Evolutionary conservation across 805 yeast species (phyloP), one percentile per base, ranked within the genome.

Genomic region (Saturnispora ahearnii): DNA sequence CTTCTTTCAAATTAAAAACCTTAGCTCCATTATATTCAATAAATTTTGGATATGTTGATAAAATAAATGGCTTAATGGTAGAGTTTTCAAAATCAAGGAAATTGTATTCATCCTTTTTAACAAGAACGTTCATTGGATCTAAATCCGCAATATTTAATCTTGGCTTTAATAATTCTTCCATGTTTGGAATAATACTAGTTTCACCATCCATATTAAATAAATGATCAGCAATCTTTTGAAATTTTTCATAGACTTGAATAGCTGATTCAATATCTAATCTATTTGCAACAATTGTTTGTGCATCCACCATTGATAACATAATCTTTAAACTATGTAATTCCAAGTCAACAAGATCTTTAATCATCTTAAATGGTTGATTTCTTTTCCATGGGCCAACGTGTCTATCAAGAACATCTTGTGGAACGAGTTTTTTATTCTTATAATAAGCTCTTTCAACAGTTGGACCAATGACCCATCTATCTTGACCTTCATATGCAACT

Each of bases 401-500:
- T 50, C 73, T 68, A 48, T 71, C 73, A 46, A 78, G 67, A 48
- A 72, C 73, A 40, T 70, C 73, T 34, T 73, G 72, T n/a, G 74
- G 70, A 57, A 86, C 64, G 41, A 73, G 68, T 37, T 67, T 67
- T 62, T 82, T 82, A 56, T 81, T 77, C 64, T 84, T 85, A 77
- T 89, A 82, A 63, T 81, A 86, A 12, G 79, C 76, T 56, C 84
- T 76, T 65, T 91, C 97, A 30, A 79, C 81, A 24, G 87, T 77
- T n/a, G 96, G 93, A 6, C 99, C 98, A 57, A 91, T 80, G 62
- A 83, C 76, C 95, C 95, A 90, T 69, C 96, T 78, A 54, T 77
- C 67, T 65, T 87, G 96, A 12, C 81, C 86, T 4, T 76, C 81
- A 57, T 84, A 87, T 13, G 71, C 60, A 38, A 65, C 71, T 13